Percentiles rank a stretch among this genome's conserved stretches.
phyloP scores from a whole-genome alignment of 2,329 filamentous ascomycete species.

The Arthrobotrys sinensis region DNA sequence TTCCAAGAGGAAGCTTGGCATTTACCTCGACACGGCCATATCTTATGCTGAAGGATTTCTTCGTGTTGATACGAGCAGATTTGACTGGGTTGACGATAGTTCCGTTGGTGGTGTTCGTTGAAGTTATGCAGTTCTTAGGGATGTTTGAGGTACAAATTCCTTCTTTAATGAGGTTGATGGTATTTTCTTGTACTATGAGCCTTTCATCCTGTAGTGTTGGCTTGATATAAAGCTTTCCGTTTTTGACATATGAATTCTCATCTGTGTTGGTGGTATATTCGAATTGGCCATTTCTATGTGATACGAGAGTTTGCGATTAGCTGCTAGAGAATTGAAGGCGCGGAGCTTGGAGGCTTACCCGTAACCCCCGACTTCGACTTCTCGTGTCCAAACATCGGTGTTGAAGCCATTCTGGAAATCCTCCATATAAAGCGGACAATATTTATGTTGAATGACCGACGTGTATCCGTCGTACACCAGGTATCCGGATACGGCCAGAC shows the following conservation, averaged over 20 bases:
- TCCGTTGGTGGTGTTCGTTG: slow-evolving; percentile 83
- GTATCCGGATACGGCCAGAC: slow-evolving; percentile 78
- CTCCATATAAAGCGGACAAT: slow-evolving; percentile 79
- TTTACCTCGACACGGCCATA: slow-evolving; percentile 86
- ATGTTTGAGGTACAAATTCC: slow-evolving; percentile 78
- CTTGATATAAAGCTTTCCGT: slow-evolving; percentile 80
- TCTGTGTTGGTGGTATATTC: slow-evolving; percentile 80
- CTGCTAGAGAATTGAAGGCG: not conserved
- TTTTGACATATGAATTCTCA: slow-evolving; percentile 81
- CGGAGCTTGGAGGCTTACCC: slow-evolving; percentile 73
- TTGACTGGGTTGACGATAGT: slow-evolving; percentile 83
- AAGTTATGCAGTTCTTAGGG: slow-evolving; percentile 76
- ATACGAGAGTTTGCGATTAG: not conserved
- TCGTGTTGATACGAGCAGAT: slow-evolving; percentile 84
- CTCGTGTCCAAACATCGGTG: slow-evolving; percentile 78
- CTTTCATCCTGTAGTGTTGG: slow-evolving; percentile 81
- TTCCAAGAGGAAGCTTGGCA: slow-evolving; percentile 81
- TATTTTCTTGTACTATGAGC: slow-evolving; percentile 77
- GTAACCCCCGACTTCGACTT: slow-evolving; percentile 81
- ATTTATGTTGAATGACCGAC: slow-evolving; percentile 81
- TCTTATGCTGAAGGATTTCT: slow-evolving; percentile 78
- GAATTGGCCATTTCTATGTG: slow-evolving; percentile 81
- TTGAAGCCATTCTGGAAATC: slow-evolving; percentile 76
- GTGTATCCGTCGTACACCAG: slow-evolving; percentile 82
- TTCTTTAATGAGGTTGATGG: slow-evolving; percentile 78